Base-by-base conservation (phyloP, 441 rosid genomes). In the Jatropha multifida region DNA sequence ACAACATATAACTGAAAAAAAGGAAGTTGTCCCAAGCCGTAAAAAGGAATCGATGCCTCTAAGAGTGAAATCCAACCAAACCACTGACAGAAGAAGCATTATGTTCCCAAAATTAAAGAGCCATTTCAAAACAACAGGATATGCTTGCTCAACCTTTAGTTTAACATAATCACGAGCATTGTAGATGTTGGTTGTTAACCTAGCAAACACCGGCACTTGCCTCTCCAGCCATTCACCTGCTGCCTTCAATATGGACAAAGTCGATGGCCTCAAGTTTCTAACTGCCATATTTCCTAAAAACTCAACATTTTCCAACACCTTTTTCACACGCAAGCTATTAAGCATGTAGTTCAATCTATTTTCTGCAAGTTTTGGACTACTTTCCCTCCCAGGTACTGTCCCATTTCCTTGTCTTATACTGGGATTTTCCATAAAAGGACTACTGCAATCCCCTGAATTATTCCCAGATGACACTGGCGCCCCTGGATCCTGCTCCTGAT, bases 51-150 rank as follows among this genome's bases (percentile, higher is more conserved):
- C 92, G 54, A 96, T 73, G 73, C 99, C 98, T 79, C 98, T 89
- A 74, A 94, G 73, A 46, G 93, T 85, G 83, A 91, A 92, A 83
- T 90, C 94, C 97, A 96, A 74, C 98, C 97, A 96, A 76, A 91
- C 83, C 86, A 92, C 83, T 75, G 88, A 84, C 12, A 94, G 76
- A 76, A 94, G 90, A 82, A 96, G 91, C 68, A 90, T 40, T 72
- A 94, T 78, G 82, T 86, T 94, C 81, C 92, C 91, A 56, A 92
- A 79, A 67, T 86, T 88, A 78, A 81, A 75, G 52, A 96, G 90
- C 93, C 88, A 89, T 70, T 84, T 89, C 86, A 87, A 81, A 55
- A 85, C 86, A 80, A 90, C 76, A 7, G 97, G 97, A 77, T 80
- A 89, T 32, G 84, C 83, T 59, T 80, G 79, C 83, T 76, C 82